Evolutionary conservation across 2,329 filamentous ascomycete genomes (phyloP).

Genomic region (Colletotrichum falcatum): DNA sequence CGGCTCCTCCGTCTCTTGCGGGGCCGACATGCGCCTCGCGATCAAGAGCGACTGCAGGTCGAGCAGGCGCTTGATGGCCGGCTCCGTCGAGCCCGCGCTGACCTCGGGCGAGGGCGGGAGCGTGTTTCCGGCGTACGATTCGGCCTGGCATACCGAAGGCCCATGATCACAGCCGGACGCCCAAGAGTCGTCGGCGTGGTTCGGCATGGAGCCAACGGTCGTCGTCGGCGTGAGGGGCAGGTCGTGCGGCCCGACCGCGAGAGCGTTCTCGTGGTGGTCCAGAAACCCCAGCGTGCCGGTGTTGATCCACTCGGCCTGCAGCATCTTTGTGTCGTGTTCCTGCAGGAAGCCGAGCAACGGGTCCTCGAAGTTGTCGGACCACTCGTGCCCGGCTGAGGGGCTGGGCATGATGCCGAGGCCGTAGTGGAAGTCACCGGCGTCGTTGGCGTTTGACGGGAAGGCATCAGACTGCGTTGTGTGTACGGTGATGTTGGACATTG

Average conservation of each 20-base stretch:
- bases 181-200: conserved; percentile 23
- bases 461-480: conserved; percentile 19
- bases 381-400: conserved; percentile 3
- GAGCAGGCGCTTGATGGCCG: conserved; percentile 19
- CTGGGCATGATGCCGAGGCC: conserved; percentile 23
- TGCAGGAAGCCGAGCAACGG: conserved; percentile 28
- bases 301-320: conserved; percentile 30
- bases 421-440: conserved; percentile 32
- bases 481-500: conserved; percentile 28
- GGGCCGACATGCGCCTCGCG: background rate
- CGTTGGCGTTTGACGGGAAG: conserved; percentile 8
- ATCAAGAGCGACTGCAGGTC: conserved; percentile 24
- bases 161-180: conserved; percentile 14
- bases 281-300: conserved; percentile 23
- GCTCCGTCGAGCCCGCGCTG: conserved; percentile 13
- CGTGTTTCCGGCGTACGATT: conserved; percentile 19
- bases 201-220: conserved; percentile 18
- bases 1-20: conserved; percentile 19
- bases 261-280: conserved; percentile 12
- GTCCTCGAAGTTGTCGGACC: conserved; percentile 30
- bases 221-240: conserved; percentile 32
- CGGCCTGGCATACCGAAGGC: background rate
- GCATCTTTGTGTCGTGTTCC: conserved; percentile 13
- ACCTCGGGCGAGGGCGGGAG: conserved; percentile 18
- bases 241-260: conserved; percentile 4